These are phyloP conservation scores for Periconia sp. DNA, from an alignment of 2,329 filamentous ascomycete genomes.

Conservation along the genomic window DNA sequence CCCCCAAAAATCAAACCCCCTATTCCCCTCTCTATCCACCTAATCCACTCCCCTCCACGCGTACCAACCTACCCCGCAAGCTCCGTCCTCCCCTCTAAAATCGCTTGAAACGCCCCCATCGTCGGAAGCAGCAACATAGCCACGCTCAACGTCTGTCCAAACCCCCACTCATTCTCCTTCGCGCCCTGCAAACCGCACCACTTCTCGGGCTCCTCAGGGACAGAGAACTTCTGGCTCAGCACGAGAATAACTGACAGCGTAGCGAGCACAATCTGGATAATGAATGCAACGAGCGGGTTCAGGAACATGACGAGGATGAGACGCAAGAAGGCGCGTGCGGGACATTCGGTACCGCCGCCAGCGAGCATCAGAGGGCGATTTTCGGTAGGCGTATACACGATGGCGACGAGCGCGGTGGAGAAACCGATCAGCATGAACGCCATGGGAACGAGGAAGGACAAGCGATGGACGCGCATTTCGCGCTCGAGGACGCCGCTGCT, in stretches of 20 bases:
- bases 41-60: background rate
- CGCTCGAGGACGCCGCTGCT: constrained; percentile 4
- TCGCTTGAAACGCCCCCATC: constrained; percentile 28
- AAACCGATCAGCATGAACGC: constrained; percentile 31
- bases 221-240: constrained; percentile 30
- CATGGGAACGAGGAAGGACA: constrained; percentile 27
- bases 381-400: constrained; percentile 18
- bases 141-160: constrained; percentile 34
- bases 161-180: constrained; percentile 32
- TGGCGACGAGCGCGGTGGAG: constrained; percentile 30
- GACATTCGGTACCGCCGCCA: background rate
- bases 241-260: constrained; percentile 25
- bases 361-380: constrained; percentile 9
- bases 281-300: constrained; percentile 30
- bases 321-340: background rate
- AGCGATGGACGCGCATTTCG: constrained; percentile 19
- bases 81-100: constrained; percentile 29
- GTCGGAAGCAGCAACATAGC: constrained; percentile 30
- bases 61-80: constrained; percentile 11
- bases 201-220: constrained; percentile 14
- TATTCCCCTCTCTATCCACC: background rate
- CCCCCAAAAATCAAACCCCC: background rate
- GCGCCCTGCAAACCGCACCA: constrained; percentile 28
- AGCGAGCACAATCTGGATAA: constrained; percentile 27
- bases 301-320: constrained; percentile 27